These are phyloP conservation scores for Quercus mongolica DNA, from an alignment of 306 rosid species.

Conservation along the genomic window DNA sequence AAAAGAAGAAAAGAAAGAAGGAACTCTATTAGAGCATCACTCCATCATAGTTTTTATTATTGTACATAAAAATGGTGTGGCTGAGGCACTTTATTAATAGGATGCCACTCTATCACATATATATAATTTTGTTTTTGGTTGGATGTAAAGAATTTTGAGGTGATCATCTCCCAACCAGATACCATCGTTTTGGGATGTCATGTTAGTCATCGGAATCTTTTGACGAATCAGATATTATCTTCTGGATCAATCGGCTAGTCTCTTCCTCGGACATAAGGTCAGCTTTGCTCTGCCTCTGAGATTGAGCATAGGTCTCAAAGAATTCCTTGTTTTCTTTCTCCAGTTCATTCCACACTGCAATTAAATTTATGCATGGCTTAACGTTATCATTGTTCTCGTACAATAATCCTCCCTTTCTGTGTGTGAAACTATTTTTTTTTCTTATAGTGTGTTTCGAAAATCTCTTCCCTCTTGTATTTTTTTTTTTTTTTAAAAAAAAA, in stretches of 20 bases:
- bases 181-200: slow-evolving; percentile 25
- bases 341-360: slow-evolving; percentile 88
- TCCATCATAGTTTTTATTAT: too few relatives aligned
- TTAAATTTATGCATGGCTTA: neutral
- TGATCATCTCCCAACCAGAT: neutral
- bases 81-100: too few relatives aligned
- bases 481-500: too few relatives aligned
- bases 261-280: slow-evolving; percentile 79
- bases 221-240: slow-evolving; percentile 64
- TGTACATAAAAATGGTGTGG: too few relatives aligned
- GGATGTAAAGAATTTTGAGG: neutral
- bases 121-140: slow-evolving; percentile 1
- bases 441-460: too few relatives aligned
- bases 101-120: too few relatives aligned
- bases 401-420: neutral
- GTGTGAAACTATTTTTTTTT: too few relatives aligned
- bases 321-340: slow-evolving; percentile 88
- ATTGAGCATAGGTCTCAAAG: slow-evolving; percentile 65
- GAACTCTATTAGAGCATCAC: too few relatives aligned
- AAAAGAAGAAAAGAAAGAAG: too few relatives aligned
- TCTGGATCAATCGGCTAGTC: slow-evolving; percentile 71
- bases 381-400: neutral
- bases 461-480: too few relatives aligned
- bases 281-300: slow-evolving; percentile 43
- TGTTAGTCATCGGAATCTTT: slow-evolving; percentile 41